These are phyloP conservation scores for Sechiopsis laciniata DNA, from an alignment of 306 rosid genomes.

Conservation along the genomic window DNA sequence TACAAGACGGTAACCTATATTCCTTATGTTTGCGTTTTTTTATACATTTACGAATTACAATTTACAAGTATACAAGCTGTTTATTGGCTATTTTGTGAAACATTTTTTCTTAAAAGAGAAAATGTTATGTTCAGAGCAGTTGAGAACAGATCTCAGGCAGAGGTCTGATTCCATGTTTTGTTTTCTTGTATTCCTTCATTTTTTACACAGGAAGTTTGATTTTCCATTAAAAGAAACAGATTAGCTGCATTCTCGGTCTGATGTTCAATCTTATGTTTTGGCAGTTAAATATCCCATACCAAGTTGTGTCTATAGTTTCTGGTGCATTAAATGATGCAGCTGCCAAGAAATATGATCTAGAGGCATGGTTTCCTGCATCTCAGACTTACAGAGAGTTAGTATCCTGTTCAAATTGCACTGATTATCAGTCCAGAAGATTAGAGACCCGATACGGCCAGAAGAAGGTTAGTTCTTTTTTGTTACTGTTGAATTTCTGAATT, in stretches of 20 bases:
- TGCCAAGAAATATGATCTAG: conserved; percentile 89
- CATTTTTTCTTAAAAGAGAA: neutral
- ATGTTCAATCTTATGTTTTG: neutral
- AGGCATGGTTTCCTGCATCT: conserved; percentile 95
- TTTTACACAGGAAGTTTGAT: no score
- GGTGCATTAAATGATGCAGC: conserved; percentile 99
- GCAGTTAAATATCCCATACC: conserved; percentile 83
- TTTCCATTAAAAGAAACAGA: no score
- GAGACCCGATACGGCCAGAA: conserved; percentile 92
- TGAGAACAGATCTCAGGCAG: neutral
- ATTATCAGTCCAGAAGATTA: conserved; percentile 80
- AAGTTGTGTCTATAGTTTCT: conserved; percentile 77
- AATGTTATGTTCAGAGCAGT: neutral
- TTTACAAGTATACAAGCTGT: neutral
- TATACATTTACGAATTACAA: neutral
- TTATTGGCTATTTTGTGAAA: neutral
- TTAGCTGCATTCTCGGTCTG: neutral
- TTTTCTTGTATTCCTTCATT: no score
- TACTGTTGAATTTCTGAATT: neutral
- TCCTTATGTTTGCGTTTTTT: neutral
- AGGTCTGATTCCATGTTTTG: no score
- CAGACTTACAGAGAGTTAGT: conserved; percentile 80
- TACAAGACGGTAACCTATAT: conserved; percentile 42
- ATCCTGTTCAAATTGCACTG: conserved; percentile 95
- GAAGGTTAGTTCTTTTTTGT: conserved; percentile 45